Evolutionary conservation across 2,329 filamentous ascomycete species (phyloP).

Genomic region (Pseudomassariella vexata): DNA sequence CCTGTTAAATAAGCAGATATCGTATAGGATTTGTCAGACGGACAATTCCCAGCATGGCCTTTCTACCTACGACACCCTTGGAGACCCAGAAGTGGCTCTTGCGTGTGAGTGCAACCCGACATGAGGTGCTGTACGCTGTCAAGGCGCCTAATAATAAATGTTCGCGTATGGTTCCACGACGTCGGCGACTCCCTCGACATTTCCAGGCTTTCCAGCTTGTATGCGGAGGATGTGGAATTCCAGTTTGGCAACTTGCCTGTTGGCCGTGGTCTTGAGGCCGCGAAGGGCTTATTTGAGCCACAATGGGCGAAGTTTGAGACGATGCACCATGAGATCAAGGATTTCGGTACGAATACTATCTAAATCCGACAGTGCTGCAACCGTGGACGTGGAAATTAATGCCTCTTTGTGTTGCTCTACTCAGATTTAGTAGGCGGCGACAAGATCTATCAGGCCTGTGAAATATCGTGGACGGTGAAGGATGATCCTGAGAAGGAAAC

Average conservation of each 20-base stretch:
- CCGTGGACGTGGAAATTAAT: too few relatives aligned
- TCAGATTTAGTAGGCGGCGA: constrained; percentile 13
- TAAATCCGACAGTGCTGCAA: too few relatives aligned
- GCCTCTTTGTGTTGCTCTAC: too few relatives aligned
- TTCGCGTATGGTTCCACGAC: constrained; percentile 13
- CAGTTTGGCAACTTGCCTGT: constrained; percentile 16
- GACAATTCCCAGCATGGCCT: constrained; percentile 13
- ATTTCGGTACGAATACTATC: constrained; percentile 11
- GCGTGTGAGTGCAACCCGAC: constrained; percentile 7
- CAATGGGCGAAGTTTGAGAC: constrained; percentile 12
- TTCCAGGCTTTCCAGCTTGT: constrained; percentile 10
- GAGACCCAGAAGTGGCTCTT: constrained; percentile 13
- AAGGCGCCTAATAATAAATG: too few relatives aligned
- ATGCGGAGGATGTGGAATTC: constrained; percentile 11
- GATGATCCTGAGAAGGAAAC: constrained; percentile 15
- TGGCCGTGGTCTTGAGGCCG: constrained; percentile 11
- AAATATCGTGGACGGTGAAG: constrained; percentile 16
- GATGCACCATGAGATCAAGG: constrained; percentile 16
- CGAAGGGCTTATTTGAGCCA: constrained; percentile 9
- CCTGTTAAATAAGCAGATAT: constrained; percentile 10
- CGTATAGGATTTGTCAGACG: background rate
- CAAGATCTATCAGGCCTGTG: constrained; percentile 16
- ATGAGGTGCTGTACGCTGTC: background rate
- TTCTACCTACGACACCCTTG: constrained; percentile 12
- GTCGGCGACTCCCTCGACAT: constrained; percentile 13